phyloP scores from a whole-genome alignment of 75 land plant genomes.

The Gnetum montanum region DNA sequence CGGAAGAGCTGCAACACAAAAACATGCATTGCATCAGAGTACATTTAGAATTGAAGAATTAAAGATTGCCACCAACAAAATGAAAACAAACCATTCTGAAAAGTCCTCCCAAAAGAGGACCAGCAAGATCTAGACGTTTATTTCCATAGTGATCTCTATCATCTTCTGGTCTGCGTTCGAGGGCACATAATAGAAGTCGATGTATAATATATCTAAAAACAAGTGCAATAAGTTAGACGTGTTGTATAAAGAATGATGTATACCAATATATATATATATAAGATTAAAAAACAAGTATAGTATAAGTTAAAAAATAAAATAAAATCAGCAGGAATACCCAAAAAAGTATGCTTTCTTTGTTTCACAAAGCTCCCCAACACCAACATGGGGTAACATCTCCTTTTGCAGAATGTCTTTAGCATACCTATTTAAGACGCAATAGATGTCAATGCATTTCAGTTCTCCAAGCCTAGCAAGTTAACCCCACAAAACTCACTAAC shows the following conservation, averaged over 20 bases:
- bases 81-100: slow-evolving; percentile 72
- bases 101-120: slow-evolving; percentile 95
- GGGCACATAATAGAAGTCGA: slow-evolving; percentile 81
- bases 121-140: slow-evolving; percentile 97
- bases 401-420: slow-evolving; percentile 97
- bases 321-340: slow-evolving; percentile 35
- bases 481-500: not conserved
- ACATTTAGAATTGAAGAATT: not conserved
- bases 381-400: slow-evolving; percentile 96
- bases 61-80: not conserved
- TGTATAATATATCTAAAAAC: slow-evolving; percentile 81
- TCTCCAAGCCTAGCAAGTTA: not conserved
- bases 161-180: slow-evolving; percentile 87
- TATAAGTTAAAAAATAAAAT: not conserved
- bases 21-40: not conserved
- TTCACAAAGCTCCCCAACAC: slow-evolving; percentile 86
- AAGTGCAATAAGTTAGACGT: not conserved
- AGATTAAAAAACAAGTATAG: too few relatives aligned
- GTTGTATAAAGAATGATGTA: not conserved
- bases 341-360: slow-evolving; percentile 99
- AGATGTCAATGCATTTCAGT: not conserved
- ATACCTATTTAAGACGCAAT: slow-evolving; percentile 62
- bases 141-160: slow-evolving; percentile 99
- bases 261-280: not conserved
- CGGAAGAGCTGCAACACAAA: slow-evolving; percentile 59